Conservation (phyloP, 352 stramenopile species). For the Globisporangium abappressorium region DNA sequence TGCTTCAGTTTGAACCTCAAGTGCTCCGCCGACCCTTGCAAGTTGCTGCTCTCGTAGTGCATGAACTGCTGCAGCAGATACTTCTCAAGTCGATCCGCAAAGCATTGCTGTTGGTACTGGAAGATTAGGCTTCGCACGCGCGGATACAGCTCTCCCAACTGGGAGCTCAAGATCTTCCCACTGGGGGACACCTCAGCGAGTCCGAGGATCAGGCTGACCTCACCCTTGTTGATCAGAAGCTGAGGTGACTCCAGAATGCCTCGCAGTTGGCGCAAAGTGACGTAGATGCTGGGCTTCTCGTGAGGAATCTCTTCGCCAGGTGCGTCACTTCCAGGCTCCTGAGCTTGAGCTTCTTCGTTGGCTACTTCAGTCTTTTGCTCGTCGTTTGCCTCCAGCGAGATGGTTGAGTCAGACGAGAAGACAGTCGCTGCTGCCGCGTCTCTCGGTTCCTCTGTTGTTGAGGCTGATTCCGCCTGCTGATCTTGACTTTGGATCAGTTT, state of each 20-base stretch:
- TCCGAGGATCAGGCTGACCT: conserved; percentile 54
- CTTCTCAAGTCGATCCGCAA: conserved; percentile 30
- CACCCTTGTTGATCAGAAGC: conserved; percentile 48
- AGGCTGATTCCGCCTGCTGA: conserved; percentile 11
- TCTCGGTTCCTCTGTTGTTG: conserved; percentile 5
- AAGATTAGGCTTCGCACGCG: conserved; percentile 57
- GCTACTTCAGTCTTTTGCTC: conserved; percentile 14
- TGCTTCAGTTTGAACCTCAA: conserved; percentile 45
- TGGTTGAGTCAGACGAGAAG: conserved; percentile 5
- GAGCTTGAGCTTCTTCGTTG: conserved; percentile 7
- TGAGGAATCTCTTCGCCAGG: conserved; percentile 7
- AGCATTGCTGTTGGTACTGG: conserved; percentile 48
- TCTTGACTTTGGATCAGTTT: conserved; percentile 33
- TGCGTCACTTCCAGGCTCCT: background rate
- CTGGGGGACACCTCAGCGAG: conserved; percentile 29
- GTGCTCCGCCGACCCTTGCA: conserved; percentile 46
- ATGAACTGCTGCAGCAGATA: conserved; percentile 56
- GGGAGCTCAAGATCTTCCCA: conserved; percentile 30
- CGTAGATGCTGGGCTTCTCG: conserved; percentile 21
- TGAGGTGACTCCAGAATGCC: conserved; percentile 45
- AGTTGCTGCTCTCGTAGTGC: conserved; percentile 41
- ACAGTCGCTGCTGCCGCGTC: conserved; percentile 15
- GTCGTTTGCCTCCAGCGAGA: background rate
- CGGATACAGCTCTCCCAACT: conserved; percentile 37
- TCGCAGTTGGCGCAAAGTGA: conserved; percentile 46